phyloP scores from a whole-genome alignment of 805 yeast genomes.

The Kazachstania psychrophila region DNA sequence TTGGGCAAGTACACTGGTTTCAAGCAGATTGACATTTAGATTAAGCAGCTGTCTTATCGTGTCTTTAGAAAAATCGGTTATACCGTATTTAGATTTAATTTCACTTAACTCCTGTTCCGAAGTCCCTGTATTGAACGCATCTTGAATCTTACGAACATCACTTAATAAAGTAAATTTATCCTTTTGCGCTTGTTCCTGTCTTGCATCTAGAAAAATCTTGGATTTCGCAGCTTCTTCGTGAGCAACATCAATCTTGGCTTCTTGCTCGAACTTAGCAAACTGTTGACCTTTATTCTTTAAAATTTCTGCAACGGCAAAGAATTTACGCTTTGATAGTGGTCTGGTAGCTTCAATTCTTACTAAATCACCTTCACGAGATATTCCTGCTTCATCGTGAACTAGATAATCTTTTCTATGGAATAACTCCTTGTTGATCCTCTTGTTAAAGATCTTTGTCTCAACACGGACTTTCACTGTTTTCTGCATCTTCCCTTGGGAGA shows the following conservation, averaged over 20 bases:
- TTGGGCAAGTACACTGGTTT: conserved; percentile 21
- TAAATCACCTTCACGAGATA: conserved; percentile 90
- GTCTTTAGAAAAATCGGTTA: conserved; percentile 39
- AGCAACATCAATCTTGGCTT: conserved; percentile 59
- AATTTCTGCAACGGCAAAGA: conserved; percentile 87
- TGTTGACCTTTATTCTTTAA: conserved; percentile 84
- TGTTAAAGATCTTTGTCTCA: conserved; percentile 64
- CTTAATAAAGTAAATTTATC: conserved; percentile 22
- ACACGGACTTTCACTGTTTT: conserved; percentile 93
- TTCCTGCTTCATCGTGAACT: conserved; percentile 88
- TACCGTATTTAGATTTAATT: conserved; percentile 38
- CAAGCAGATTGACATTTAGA: conserved; percentile 31
- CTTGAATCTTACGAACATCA: conserved; percentile 24
- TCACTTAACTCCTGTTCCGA: conserved; percentile 32
- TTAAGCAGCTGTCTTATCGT: conserved; percentile 30
- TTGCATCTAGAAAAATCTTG: conserved; percentile 44
- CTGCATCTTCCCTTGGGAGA: conserved; percentile 92
- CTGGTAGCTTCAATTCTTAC: conserved; percentile 88
- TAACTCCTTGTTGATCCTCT: conserved; percentile 62
- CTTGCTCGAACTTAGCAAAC: conserved; percentile 66
- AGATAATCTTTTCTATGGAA: conserved; percentile 72
- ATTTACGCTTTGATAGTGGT: conserved; percentile 72
- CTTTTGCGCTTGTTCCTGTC: conserved; percentile 30
- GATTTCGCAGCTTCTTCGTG: conserved; percentile 56
- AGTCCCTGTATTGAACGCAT: conserved; percentile 26